phyloP scores from a whole-genome alignment of 768 basidiomycete species.

The Hygrocybe coccinea region DNA sequence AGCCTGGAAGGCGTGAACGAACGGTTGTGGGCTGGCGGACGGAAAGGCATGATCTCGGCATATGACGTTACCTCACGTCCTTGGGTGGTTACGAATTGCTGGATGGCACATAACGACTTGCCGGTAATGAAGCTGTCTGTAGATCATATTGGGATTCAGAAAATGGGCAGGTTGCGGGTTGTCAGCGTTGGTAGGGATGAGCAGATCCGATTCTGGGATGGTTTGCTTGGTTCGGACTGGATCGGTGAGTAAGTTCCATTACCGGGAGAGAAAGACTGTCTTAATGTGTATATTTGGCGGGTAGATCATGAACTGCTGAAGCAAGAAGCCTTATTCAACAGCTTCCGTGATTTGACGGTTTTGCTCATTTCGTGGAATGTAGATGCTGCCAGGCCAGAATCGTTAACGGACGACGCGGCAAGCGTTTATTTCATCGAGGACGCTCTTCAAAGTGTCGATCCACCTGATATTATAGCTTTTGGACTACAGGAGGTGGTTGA shows the following conservation, averaged over 20 bases:
- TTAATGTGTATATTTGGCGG: slow-evolving; percentile 1
- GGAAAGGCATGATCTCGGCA: slow-evolving; percentile 76
- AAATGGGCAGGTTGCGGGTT: slow-evolving; percentile 62
- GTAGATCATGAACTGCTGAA: slow-evolving; percentile 73
- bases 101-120: slow-evolving; percentile 72
- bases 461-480: slow-evolving; percentile 86
- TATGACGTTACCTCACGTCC: slow-evolving; percentile 72
- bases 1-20: slow-evolving; percentile 80
- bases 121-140: slow-evolving; percentile 63
- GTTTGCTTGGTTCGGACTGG: slow-evolving; percentile 78
- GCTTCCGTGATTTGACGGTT: slow-evolving; percentile 69
- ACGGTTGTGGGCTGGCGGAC: slow-evolving; percentile 79
- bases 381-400: slow-evolving; percentile 79
- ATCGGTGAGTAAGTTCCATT: slow-evolving; percentile 55
- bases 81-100: slow-evolving; percentile 83
- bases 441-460: slow-evolving; percentile 62
- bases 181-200: slow-evolving; percentile 74
- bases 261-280: not conserved
- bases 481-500: slow-evolving; percentile 97
- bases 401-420: slow-evolving; percentile 57
- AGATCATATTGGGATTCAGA: slow-evolving; percentile 72
- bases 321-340: slow-evolving; percentile 71
- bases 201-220: slow-evolving; percentile 81
- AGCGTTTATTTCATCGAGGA: slow-evolving; percentile 81
- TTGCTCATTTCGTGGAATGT: slow-evolving; percentile 92